phyloP scores from a whole-genome alignment of 2,329 filamentous ascomycete species.

The Dactylella cylindrospora region DNA sequence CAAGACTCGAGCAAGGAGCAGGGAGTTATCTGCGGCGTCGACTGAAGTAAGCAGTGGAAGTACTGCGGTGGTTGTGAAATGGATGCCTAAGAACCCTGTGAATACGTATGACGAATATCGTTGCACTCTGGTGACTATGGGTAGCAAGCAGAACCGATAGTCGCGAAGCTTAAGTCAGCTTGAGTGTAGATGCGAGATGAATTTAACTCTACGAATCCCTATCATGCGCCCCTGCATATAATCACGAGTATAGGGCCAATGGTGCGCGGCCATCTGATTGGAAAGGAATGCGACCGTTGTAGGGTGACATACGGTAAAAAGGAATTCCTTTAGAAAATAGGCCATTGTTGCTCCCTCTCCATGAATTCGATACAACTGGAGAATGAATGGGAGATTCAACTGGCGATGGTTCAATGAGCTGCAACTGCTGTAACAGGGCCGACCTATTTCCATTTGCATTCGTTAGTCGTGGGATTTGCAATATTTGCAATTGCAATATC shows the following conservation, averaged over 20 bases:
- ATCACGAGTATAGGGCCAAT: too few species aligned
- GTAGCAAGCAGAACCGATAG: neutral
- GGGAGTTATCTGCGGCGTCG: slow-evolving; percentile 74
- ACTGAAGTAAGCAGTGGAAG: slow-evolving; percentile 77
- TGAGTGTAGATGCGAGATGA: too few species aligned
- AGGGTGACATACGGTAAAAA: slow-evolving; percentile 41
- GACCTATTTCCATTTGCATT: too few species aligned
- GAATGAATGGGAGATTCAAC: neutral
- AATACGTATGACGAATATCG: slow-evolving; percentile 87
- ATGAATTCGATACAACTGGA: neutral
- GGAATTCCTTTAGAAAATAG: slow-evolving; percentile 5
- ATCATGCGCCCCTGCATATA: too few species aligned
- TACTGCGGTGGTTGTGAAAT: slow-evolving; percentile 78
- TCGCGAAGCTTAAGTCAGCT: too few species aligned
- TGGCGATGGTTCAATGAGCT: neutral
- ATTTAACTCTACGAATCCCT: too few species aligned
- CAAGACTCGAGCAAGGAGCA: slow-evolving; percentile 85
- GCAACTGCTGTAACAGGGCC: neutral
- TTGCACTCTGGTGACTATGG: slow-evolving; percentile 71
- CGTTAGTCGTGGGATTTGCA: too few species aligned
- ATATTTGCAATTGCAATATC: too few species aligned
- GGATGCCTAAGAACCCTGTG: slow-evolving; percentile 71
- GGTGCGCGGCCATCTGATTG: neutral
- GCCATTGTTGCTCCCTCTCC: slow-evolving; percentile 1
- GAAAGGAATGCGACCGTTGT: neutral